These are phyloP conservation scores for Mucor mucedo DNA, from an alignment of 371 early-diverging fungal species.

Conservation along the genomic window DNA sequence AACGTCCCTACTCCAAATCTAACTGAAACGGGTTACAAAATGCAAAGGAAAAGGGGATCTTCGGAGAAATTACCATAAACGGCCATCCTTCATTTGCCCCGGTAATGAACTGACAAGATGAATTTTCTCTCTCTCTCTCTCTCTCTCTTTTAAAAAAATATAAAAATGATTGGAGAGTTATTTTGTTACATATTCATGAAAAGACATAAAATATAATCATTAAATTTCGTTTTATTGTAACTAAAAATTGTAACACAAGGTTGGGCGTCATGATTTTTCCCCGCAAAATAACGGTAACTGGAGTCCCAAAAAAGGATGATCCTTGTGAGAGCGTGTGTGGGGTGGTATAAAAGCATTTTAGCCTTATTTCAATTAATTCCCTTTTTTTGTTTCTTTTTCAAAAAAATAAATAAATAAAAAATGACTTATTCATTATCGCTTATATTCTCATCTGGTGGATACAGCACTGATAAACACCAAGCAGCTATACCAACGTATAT, in stretches of 20 bases:
- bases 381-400: conserved; percentile 2
- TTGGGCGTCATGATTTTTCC: not conserved
- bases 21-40: too few relatives aligned
- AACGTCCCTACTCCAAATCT: too few relatives aligned
- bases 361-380: not conserved
- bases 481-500: conserved; percentile 24
- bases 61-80: not conserved
- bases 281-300: too few relatives aligned
- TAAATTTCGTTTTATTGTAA: too few relatives aligned
- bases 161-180: too few relatives aligned
- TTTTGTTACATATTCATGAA: too few relatives aligned
- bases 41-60: too few relatives aligned
- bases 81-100: not conserved
- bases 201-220: too few relatives aligned
- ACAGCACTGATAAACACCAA: not conserved
- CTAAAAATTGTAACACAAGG: not conserved
- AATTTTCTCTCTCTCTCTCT: too few relatives aligned
- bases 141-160: too few relatives aligned
- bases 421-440: conserved; percentile 17
- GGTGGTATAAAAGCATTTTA: not conserved
- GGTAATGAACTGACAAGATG: too few relatives aligned
- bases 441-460: conserved; percentile 9
- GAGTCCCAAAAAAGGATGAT: not conserved
- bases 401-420: not conserved
- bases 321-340: not conserved